These are phyloP conservation scores for Amylostereum chailletii DNA, from an alignment of 1,284 basidiomycete species.

Conservation along the genomic window DNA sequence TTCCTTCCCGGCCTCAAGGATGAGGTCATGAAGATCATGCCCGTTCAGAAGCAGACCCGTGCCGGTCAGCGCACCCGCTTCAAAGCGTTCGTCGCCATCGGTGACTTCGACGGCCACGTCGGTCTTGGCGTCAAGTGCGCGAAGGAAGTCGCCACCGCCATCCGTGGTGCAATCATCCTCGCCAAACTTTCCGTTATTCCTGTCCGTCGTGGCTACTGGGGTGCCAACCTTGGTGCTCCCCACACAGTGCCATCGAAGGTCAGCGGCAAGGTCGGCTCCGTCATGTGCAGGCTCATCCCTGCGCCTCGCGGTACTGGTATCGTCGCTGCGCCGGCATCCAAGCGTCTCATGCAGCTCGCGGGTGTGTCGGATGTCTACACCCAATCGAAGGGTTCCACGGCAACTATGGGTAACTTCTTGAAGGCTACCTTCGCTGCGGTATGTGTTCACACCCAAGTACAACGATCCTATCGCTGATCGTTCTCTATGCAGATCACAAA, in stretches of 20 bases:
- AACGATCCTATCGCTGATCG: too few species aligned
- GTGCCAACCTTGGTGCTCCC: slow-evolving; percentile 95
- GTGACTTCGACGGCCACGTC: slow-evolving; percentile 97
- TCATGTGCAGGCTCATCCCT: slow-evolving; percentile 99
- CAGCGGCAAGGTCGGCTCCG: slow-evolving; percentile 96
- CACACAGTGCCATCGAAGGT: slow-evolving; percentile 99
- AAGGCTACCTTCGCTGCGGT: slow-evolving; percentile 97
- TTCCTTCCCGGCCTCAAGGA: slow-evolving; percentile 98
- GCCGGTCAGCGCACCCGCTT: slow-evolving; percentile 99
- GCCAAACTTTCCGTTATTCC: slow-evolving; percentile 94
- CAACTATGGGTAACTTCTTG: slow-evolving; percentile 99
- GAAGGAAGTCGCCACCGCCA: slow-evolving; percentile 99
- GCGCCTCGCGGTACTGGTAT: slow-evolving; percentile 99
- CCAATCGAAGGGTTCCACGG: slow-evolving; percentile 95
- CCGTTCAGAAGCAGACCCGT: slow-evolving; percentile 99
- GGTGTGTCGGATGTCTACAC: slow-evolving; percentile 96
- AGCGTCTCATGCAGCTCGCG: slow-evolving; percentile 95
- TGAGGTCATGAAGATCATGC: slow-evolving; percentile 99
- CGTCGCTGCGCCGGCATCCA: slow-evolving; percentile 96
- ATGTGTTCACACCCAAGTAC: slow-evolving; percentile 23
- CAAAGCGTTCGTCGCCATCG: slow-evolving; percentile 99
- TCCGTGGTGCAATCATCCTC: slow-evolving; percentile 97
- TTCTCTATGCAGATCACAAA: slow-evolving; percentile 72
- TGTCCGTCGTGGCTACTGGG: slow-evolving; percentile 99
- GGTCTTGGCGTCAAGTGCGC: slow-evolving; percentile 99